These are phyloP conservation scores for Zoysia japonica DNA, from an alignment of 176 grass and related monocot species.

Conservation along the genomic window DNA sequence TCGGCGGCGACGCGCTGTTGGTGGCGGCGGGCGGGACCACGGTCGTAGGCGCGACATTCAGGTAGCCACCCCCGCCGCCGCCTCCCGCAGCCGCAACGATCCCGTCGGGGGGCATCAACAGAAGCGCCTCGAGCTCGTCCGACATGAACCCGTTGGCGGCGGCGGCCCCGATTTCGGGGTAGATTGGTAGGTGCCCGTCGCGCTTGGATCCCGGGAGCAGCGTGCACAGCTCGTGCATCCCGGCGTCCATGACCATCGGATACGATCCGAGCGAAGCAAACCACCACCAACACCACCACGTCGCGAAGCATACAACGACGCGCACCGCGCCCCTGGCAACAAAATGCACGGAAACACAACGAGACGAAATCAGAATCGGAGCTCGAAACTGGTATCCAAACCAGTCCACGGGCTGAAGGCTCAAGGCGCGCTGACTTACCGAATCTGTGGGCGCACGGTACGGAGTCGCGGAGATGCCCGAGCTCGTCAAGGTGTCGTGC, in stretches of 20 bases:
- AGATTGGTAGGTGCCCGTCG: constrained; percentile 38
- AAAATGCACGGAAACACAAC: constrained; percentile 18
- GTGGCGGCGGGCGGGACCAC: background rate
- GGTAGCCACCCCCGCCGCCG: constrained; percentile 19
- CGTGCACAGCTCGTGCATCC: constrained; percentile 44
- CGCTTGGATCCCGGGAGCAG: constrained; percentile 46
- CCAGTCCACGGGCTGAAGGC: background rate
- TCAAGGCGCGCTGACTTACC: background rate
- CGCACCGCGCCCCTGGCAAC: constrained; percentile 28
- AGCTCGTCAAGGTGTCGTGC: constrained; percentile 30
- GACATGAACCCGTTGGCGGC: constrained; percentile 36
- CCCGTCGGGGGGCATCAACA: constrained; percentile 33
- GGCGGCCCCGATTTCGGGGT: constrained; percentile 43
- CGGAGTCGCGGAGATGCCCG: background rate
- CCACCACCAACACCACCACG: background rate
- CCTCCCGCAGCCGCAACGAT: background rate
- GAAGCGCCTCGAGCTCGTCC: constrained; percentile 45
- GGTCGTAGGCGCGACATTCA: constrained; percentile 32
- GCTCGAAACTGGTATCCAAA: too few species aligned
- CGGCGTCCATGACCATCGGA: constrained; percentile 73
- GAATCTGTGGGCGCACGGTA: background rate
- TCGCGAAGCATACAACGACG: constrained; percentile 14
- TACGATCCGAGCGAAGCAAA: constrained; percentile 1
- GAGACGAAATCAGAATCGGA: constrained; percentile 17
- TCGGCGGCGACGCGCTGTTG: constrained; percentile 29